phyloP scores from a whole-genome alignment of 108 stramenopile species.

The Craspedostauros australis region DNA sequence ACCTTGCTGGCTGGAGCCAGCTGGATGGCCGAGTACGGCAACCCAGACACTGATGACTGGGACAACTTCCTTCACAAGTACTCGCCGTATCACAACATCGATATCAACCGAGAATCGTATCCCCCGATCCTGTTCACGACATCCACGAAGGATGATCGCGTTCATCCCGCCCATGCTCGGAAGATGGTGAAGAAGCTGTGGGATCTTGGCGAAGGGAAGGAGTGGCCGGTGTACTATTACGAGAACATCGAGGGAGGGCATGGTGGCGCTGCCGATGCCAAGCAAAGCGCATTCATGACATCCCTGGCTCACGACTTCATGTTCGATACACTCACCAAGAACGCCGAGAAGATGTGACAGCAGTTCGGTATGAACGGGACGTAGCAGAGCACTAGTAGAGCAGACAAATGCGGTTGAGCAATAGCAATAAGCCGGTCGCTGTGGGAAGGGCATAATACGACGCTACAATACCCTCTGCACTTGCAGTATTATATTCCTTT shows the following conservation, averaged over 20 bases:
- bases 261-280: conserved; percentile 85
- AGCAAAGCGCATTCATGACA: conserved; percentile 72
- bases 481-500: too few relatives aligned
- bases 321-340: conserved; percentile 60
- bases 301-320: conserved; percentile 76
- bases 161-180: conserved; percentile 90
- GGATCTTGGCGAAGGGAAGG: conserved; percentile 63
- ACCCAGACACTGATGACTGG: conserved; percentile 93
- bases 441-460: too few relatives aligned
- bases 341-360: conserved; percentile 26
- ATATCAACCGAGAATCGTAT: conserved; percentile 34
- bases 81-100: conserved; percentile 90
- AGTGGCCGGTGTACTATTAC: conserved; percentile 86
- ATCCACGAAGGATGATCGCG: conserved; percentile 88
- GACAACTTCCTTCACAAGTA: conserved; percentile 76
- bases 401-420: too few relatives aligned
- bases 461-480: too few relatives aligned
- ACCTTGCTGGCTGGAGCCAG: conserved; percentile 83
- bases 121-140: conserved; percentile 83
- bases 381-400: too few relatives aligned
- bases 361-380: too few relatives aligned
- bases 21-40: conserved; percentile 98
- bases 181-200: conserved; percentile 85
- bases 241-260: conserved; percentile 90
- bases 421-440: too few relatives aligned